phyloP scores from a whole-genome alignment of 345 rosid genomes.

The Eucalyptus virginea region DNA sequence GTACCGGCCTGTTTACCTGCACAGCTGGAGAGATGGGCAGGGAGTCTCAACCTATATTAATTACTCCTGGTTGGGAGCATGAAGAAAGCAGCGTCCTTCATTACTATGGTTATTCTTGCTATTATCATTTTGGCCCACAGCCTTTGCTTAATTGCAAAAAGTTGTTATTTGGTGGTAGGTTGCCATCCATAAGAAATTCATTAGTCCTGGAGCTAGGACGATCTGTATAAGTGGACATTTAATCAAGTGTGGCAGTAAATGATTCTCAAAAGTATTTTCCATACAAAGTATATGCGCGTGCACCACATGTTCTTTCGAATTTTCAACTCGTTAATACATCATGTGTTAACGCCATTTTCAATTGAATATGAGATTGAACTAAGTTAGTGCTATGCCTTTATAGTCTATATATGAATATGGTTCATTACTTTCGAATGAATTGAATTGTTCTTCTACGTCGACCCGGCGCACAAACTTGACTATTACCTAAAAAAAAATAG shows the following conservation, averaged over 20 bases:
- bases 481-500: neutral
- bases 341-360: neutral
- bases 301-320: neutral
- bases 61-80: neutral
- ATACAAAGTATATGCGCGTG: neutral
- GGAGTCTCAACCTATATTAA: neutral
- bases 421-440: neutral
- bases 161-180: neutral
- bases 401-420: neutral
- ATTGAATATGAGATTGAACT: neutral
- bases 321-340: neutral
- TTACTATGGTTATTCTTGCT: neutral
- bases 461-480: neutral
- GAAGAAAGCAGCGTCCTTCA: neutral
- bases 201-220: neutral
- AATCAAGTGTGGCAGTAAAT: neutral
- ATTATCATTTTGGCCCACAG: neutral
- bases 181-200: neutral
- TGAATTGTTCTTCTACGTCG: neutral
- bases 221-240: neutral
- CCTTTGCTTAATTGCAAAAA: neutral
- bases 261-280: neutral
- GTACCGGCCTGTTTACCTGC: neutral
- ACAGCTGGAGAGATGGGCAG: neutral
- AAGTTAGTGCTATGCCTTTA: neutral